Base-by-base conservation (phyloP, 495 filamentous ascomycete species). In the Terfezia boudieri region DNA sequence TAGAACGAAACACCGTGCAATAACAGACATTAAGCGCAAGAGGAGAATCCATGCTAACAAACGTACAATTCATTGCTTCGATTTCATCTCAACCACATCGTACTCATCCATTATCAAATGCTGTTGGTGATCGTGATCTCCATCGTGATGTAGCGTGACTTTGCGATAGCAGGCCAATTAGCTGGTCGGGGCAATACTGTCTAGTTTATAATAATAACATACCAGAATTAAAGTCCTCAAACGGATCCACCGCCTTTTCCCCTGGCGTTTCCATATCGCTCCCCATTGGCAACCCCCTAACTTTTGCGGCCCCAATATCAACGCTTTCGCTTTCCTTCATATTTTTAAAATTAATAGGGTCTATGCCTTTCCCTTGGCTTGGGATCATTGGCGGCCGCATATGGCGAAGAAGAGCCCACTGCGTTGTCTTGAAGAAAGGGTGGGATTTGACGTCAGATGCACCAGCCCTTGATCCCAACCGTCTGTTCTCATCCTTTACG, bases 381-480 rank as follows among this genome's bases (percentile, higher is more conserved):
- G 90, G 90, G 52, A 96, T 81, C 75, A 98, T 98, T 2, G 90
- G 90, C n/a, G 90, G 90, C 67, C 94, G 96, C 83, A 84, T 86
- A 68, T 98, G 92, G 51, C 90, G 83, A 55, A 98, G 83, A 14
- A 98, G 75, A 9, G 90, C 90, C 90, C 90, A 98, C 67, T 93
- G 86, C 32, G 88, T 96, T 37, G 79, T 79, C 37, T 86, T 78
- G 77, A 98, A 98, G 74, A 98, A 98, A 23, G 87, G 84, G 65
- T 98, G 90, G 9, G 76, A 78, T 69, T 98, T 98, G 62, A 98
- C 90, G 69, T 98, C 90, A 2, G 86, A 93, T 10, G 90, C 90
- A 54, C 90, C 90, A 8, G 90, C 92, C 50, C 90, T 81, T 46
- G 92, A 90, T 53, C 90, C 90, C 22, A 98, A 80, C 50, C 90